Evolutionary conservation across 192 early-diverging fungal species (phyloP), one percentile per base, ranked within the genome.

Genomic region (Allomyces macrogynus): DNA sequence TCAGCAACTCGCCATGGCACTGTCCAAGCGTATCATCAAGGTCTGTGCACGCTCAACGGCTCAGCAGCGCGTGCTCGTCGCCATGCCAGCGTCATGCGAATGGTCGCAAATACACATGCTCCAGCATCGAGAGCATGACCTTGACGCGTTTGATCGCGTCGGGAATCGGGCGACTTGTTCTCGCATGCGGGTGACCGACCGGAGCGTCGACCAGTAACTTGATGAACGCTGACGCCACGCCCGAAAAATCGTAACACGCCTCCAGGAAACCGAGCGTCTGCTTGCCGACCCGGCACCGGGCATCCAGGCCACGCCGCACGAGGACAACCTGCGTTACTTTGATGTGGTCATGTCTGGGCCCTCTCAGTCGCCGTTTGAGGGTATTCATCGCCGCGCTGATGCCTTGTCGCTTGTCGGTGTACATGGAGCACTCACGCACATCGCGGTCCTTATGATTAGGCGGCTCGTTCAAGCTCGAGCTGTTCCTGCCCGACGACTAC

Each of bases 251-350:
- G 16, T 62, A 4, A 61, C 20, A 16, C 23, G 7, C 24, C 1
- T 27, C 3, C 40, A 98, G 89, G 95, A 98, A 87, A 92, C 92
- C 49, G 90, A 98, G 71, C 86, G 93, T 61, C 82, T 98, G 66
- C 76, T 89, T 64, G 85, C 84, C 67, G 95, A 98, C 69, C 93
- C 95, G 18, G 91, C 86, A 57, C 95, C 95, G 16, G 95, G 92
- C 43, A 96, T 98, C 68, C 80, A 75, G 32, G 95, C 92, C 22
- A 80, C 72, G 20, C 86, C 90, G 57, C 88, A 93, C 65, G 92
- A 95, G 43, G 89, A 89, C 69, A 98, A 96, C 72, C 81, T 98
- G 68, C 88, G 95, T 61, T 95, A 98, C 74, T 98, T 98, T 80
- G 87, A 92, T 78, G 95, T 95, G 61, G 75, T 87, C 60, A 93